Evolutionary conservation across 331 rosid genomes (phyloP), one percentile per base, ranked within the genome.

Genomic region (Pyracantha coccinea): DNA sequence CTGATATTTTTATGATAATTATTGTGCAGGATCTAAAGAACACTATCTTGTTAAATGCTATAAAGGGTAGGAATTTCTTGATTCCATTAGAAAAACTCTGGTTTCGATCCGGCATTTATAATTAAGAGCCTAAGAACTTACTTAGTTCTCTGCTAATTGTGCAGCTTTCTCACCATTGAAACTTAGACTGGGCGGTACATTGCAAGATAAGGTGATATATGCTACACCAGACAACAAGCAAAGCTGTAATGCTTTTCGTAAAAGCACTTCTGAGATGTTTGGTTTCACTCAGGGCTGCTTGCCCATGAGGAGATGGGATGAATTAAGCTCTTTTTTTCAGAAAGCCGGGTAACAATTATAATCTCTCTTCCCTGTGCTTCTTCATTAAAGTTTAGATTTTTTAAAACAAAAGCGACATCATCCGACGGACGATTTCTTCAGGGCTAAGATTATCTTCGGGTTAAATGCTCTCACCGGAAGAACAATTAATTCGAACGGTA

Each of bases 81-180:
- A 50, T 50, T 16, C 55, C 55, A 50, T 50, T 50, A 16, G 4
- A 50, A 50, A 5, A 50, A 50, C 55, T 50, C 20, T 20, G 55
- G 7, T 50, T 16, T 50, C 20, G 9, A 50, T 50, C 55, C 20
- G n/a, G 55, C n/a, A 17, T 16, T 45, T 16, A 28, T 24, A 41
- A 10, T 33, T 24, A 41, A 69, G 31, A 73, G 29, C 29, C 32
- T 25, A 77, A 41, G 25, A 66, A 50, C 21, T 14, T 12, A 25
- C 68, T 52, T 38, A 66, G 41, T 62, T 69, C 5, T 78, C 9
- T 50, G 52, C 81, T 79, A 69, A 78, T 80, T 85, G 8, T 85
- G 86, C 96, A 95, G 99, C 95, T 21, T 95, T 95, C 86, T 85
- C 94, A 21, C 97, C 99, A 20, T 75, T 95, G 83, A 95, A 95